These are phyloP conservation scores for Pythium phragmitis DNA, from an alignment of 352 stramenopile genomes.

Conservation along the genomic window DNA sequence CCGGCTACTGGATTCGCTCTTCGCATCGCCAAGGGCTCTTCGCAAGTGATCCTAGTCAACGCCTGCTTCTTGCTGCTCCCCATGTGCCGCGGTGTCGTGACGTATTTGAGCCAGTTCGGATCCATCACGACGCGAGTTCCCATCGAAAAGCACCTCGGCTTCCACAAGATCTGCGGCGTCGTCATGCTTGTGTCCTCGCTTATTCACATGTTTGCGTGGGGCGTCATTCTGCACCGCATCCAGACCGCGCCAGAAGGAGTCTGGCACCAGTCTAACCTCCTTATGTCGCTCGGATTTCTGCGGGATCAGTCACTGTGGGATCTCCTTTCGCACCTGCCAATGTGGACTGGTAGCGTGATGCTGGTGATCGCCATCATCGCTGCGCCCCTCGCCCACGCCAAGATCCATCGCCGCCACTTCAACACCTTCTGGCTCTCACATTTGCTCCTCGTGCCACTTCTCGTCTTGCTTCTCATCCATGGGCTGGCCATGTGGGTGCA, in stretches of 20 bases:
- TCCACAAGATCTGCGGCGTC: constrained; percentile 76
- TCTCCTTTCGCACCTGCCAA: constrained; percentile 46
- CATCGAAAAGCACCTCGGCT: constrained; percentile 65
- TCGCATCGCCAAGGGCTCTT: constrained; percentile 64
- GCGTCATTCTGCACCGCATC: constrained; percentile 56
- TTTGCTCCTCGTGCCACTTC: constrained; percentile 64
- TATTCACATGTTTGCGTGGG: constrained; percentile 49
- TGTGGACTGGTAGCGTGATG: constrained; percentile 68
- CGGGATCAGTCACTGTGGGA: constrained; percentile 47
- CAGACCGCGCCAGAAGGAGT: constrained; percentile 34
- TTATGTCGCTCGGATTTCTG: constrained; percentile 48
- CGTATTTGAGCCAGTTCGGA: constrained; percentile 36
- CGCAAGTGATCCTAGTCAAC: constrained; percentile 74
- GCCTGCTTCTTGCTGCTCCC: constrained; percentile 71
- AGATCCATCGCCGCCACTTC: constrained; percentile 55
- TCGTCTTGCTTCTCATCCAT: constrained; percentile 62
- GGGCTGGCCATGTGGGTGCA: constrained; percentile 67
- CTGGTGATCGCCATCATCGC: constrained; percentile 50
- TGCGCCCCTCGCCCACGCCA: constrained; percentile 42
- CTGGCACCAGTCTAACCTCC: constrained; percentile 51
- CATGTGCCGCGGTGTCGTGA: constrained; percentile 74
- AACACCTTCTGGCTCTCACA: constrained; percentile 72
- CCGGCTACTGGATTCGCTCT: constrained; percentile 51
- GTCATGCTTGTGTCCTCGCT: constrained; percentile 63
- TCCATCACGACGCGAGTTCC: constrained; percentile 49